Percentiles rank a stretch among this genome's conserved stretches.
These are phyloP conservation scores for Geotrichum reessii DNA, from an alignment of 1,139 yeast species.

Conservation along the genomic window DNA sequence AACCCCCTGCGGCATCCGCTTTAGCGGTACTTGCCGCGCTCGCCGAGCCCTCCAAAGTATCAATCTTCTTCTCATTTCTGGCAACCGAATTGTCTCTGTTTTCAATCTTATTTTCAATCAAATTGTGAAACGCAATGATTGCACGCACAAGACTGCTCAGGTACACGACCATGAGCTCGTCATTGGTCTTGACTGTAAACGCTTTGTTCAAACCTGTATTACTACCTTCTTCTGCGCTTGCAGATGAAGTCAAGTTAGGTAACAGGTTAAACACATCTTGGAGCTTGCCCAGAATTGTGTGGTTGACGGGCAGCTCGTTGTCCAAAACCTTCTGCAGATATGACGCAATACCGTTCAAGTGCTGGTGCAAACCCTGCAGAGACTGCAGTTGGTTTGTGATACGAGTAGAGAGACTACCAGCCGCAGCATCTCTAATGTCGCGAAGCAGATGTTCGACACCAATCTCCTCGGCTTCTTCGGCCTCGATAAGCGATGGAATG, in stretches of 20 bases:
- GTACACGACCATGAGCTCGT: slow-evolving; percentile 90
- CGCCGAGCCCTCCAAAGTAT: slow-evolving; percentile 7
- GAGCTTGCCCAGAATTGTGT: slow-evolving; percentile 81
- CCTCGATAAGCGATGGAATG: slow-evolving; percentile 86
- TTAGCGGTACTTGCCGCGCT: slow-evolving; percentile 2
- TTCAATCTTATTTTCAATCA: slow-evolving; percentile 91
- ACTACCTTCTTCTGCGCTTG: slow-evolving; percentile 21
- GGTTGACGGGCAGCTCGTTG: slow-evolving; percentile 78
- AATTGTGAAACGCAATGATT: slow-evolving; percentile 91
- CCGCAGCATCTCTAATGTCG: slow-evolving; percentile 94
- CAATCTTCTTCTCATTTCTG: slow-evolving; percentile 17
- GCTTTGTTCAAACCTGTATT: slow-evolving; percentile 55
- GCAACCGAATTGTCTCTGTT: slow-evolving; percentile 37
- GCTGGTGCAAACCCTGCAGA: slow-evolving; percentile 76
- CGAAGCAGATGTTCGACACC: slow-evolving; percentile 95
- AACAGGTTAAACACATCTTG: slow-evolving; percentile 92
- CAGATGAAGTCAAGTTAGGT: slow-evolving; percentile 60
- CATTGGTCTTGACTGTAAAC: slow-evolving; percentile 87
- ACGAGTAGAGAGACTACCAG: slow-evolving; percentile 81
- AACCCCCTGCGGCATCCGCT: background rate
- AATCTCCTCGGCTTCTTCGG: slow-evolving; percentile 98
- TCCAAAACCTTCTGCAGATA: slow-evolving; percentile 72
- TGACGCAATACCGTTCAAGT: slow-evolving; percentile 68
- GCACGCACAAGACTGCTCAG: slow-evolving; percentile 87
- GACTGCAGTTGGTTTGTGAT: slow-evolving; percentile 88